Evolutionary conservation across 129 eudicot species (phyloP).

Genomic region (Logfia minima): DNA sequence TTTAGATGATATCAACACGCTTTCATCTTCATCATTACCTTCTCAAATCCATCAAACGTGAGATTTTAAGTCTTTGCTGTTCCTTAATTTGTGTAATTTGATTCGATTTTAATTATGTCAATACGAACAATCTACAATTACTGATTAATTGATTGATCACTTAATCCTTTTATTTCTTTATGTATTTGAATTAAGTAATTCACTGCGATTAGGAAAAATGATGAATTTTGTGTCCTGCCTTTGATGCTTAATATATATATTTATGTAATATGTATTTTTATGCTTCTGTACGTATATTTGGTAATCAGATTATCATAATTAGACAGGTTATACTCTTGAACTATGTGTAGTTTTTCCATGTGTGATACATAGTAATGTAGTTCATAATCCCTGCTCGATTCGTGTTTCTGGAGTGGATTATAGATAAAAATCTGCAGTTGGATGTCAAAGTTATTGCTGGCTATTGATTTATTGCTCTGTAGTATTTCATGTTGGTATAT

Average conservation of each 20-base stretch:
- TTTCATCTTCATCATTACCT: constrained; percentile 34
- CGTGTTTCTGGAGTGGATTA: background rate
- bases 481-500: background rate
- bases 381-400: background rate
- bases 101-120: constrained; percentile 11
- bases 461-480: background rate
- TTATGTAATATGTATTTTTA: too few species aligned
- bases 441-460: background rate
- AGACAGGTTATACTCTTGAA: background rate
- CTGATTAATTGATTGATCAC: background rate
- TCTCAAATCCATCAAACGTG: constrained; percentile 43
- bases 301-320: background rate
- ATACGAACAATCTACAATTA: background rate
- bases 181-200: constrained; percentile 6
- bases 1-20: constrained; percentile 41
- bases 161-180: background rate
- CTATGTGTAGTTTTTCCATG: background rate
- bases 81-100: background rate
- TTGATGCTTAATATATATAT: background rate
- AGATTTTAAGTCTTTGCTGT: background rate
- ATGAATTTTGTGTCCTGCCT: background rate
- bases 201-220: background rate
- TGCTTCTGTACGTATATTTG: too few species aligned
- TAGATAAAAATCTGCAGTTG: background rate
- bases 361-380: background rate